Conservation (phyloP, 306 rosid genomes). For the Acacia acuminata region DNA sequence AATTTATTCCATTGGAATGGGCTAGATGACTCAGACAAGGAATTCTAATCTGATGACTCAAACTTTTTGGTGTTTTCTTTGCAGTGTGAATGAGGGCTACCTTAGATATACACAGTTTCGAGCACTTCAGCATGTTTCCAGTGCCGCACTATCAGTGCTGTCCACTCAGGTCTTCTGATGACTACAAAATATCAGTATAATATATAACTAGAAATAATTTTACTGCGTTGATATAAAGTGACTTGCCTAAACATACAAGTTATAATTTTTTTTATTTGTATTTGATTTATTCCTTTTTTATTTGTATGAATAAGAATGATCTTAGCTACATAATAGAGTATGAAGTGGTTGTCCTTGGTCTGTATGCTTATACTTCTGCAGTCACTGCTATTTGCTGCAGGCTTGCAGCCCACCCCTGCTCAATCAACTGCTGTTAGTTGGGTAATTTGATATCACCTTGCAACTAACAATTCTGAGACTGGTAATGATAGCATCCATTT, state of each 20-base stretch:
- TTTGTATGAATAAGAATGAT: conserved; percentile 16
- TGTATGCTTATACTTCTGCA: conserved; percentile 71
- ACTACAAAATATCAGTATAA: conserved; percentile 5
- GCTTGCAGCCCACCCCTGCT: conserved; percentile 95
- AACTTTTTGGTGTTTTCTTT: conserved; percentile 12
- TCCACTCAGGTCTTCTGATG: conserved; percentile 82
- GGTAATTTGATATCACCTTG: conserved; percentile 61
- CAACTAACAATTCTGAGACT: conserved; percentile 3
- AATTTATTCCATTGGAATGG: background rate
- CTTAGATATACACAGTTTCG: conserved; percentile 93
- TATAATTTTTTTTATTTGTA: background rate
- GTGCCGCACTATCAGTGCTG: conserved; percentile 85
- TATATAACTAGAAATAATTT: conserved; percentile 11
- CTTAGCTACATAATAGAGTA: background rate
- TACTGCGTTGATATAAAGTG: background rate
- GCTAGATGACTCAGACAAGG: background rate
- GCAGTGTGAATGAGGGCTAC: conserved; percentile 91
- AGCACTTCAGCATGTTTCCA: conserved; percentile 80
- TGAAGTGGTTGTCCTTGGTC: conserved; percentile 35
- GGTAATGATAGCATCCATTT: conserved; percentile 19
- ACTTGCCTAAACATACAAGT: background rate
- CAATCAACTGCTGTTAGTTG: conserved; percentile 97
- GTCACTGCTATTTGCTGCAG: conserved; percentile 99
- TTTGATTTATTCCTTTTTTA: background rate
- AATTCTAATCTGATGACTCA: background rate